Evolutionary conservation across 345 rosid species (phyloP).

Genomic region (Dipteronia sinensis): DNA sequence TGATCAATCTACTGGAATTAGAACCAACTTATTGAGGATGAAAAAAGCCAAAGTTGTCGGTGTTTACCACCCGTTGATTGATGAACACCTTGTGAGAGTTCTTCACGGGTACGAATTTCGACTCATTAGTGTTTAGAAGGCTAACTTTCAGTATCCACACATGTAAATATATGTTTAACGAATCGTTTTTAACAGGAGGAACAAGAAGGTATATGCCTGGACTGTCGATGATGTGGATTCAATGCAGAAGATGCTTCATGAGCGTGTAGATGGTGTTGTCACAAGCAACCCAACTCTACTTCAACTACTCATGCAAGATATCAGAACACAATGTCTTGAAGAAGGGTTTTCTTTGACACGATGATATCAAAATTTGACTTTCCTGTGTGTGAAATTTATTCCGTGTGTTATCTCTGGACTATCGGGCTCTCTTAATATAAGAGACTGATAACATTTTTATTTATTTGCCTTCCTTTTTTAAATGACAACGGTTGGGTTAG

Average conservation of each 20-base stretch:
- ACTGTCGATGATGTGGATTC: constrained; percentile 81
- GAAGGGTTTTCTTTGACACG: constrained; percentile 57
- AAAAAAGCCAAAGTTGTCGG: constrained; percentile 81
- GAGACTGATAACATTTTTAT: background rate
- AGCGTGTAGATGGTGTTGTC: constrained; percentile 70
- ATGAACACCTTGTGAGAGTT: constrained; percentile 54
- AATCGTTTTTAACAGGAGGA: constrained; percentile 51
- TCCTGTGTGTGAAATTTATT: background rate
- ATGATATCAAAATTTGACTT: constrained; percentile 13
- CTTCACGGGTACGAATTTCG: constrained; percentile 57
- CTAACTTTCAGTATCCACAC: too few species aligned
- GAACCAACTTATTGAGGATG: constrained; percentile 68
- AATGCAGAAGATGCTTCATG: constrained; percentile 66
- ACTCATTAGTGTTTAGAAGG: background rate
- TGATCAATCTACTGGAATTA: constrained; percentile 60
- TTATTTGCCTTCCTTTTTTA: too few species aligned
- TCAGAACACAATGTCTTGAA: constrained; percentile 69
- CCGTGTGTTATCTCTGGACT: background rate
- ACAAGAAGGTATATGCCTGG: constrained; percentile 80
- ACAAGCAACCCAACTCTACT: constrained; percentile 73
- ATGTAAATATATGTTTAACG: background rate
- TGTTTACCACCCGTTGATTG: constrained; percentile 70
- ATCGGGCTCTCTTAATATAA: background rate
- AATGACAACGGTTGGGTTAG: too few species aligned
- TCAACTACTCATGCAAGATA: constrained; percentile 66